Conservation (phyloP, 2,329 filamentous ascomycete genomes). For the Sarocladium brachiariae region DNA sequence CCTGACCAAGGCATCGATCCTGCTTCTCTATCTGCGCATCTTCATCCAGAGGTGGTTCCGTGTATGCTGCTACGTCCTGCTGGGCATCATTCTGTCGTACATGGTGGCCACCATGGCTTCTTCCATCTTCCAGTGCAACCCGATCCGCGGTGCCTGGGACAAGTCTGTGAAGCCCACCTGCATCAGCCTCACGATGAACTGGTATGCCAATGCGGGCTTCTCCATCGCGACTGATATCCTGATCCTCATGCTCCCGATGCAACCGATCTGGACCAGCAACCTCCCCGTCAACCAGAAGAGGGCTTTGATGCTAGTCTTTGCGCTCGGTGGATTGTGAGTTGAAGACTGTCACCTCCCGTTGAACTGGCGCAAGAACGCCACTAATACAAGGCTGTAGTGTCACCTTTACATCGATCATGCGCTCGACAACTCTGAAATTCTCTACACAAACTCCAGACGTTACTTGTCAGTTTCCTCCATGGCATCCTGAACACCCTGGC, state of each 20-base stretch:
- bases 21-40: constrained; percentile 47
- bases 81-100: constrained; percentile 37
- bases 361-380: no score
- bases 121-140: constrained; percentile 44
- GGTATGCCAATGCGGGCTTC: constrained; percentile 42
- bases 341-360: no score
- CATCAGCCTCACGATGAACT: constrained; percentile 38
- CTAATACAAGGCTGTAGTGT: no score
- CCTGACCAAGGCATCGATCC: constrained; percentile 44
- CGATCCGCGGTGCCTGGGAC: constrained; percentile 39
- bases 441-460: constrained; percentile 31
- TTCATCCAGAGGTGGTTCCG: constrained; percentile 42
- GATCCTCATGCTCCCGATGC: constrained; percentile 39
- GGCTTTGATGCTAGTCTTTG: constrained; percentile 34
- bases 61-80: constrained; percentile 32
- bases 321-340: constrained; percentile 35
- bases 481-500: not conserved
- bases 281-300: constrained; percentile 33
- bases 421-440: constrained; percentile 31
- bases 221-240: constrained; percentile 40
- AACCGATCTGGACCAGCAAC: constrained; percentile 38
- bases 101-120: constrained; percentile 36
- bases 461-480: constrained; percentile 22
- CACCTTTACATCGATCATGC: constrained; percentile 35
- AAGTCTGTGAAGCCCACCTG: constrained; percentile 34